These are phyloP conservation scores for Bipolaris bicolor DNA, from an alignment of 2,329 filamentous ascomycete genomes.

Conservation along the genomic window DNA sequence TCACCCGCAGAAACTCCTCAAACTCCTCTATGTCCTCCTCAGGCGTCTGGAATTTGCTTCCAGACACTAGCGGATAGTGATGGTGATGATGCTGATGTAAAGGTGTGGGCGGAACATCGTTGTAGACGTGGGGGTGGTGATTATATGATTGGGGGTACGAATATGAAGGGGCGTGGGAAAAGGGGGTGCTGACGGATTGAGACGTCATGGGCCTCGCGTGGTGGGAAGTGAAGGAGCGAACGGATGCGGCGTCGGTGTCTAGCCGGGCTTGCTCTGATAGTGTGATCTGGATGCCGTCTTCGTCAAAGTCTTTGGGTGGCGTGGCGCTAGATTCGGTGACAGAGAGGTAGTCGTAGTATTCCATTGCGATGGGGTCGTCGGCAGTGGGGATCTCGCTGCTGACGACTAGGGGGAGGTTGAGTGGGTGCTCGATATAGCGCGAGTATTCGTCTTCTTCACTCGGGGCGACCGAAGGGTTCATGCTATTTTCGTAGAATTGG, in stretches of 20 bases:
- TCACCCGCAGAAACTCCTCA: slow-evolving; percentile 74
- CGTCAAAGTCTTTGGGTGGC: slow-evolving; percentile 25
- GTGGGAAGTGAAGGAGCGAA: slow-evolving; percentile 27
- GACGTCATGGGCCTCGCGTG: slow-evolving; percentile 35
- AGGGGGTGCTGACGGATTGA: slow-evolving; percentile 38
- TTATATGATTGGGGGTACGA: slow-evolving; percentile 28
- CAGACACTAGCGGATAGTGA: slow-evolving; percentile 16
- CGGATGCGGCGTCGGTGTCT: slow-evolving; percentile 34
- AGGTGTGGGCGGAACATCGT: slow-evolving; percentile 5
- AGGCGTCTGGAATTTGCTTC: slow-evolving; percentile 54
- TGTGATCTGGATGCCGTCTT: slow-evolving; percentile 22
- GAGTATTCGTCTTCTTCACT: slow-evolving; percentile 85
- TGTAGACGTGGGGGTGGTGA: slow-evolving; percentile 25
- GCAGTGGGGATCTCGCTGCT: slow-evolving; percentile 67
- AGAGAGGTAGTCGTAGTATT: slow-evolving; percentile 82
- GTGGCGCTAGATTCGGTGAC: slow-evolving; percentile 47
- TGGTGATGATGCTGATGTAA: slow-evolving; percentile 6
- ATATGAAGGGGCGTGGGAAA: slow-evolving; percentile 41
- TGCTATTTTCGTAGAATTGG: slow-evolving; percentile 81
- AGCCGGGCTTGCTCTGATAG: slow-evolving; percentile 22
- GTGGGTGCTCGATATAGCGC: slow-evolving; percentile 84
- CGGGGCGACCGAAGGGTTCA: slow-evolving; percentile 80
- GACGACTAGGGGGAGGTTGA: slow-evolving; percentile 83
- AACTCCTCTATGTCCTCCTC: slow-evolving; percentile 77
- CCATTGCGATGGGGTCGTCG: slow-evolving; percentile 60